These are phyloP conservation scores for Coix lacrymajobi DNA, from an alignment of 176 grass and related monocot genomes.

Conservation along the genomic window DNA sequence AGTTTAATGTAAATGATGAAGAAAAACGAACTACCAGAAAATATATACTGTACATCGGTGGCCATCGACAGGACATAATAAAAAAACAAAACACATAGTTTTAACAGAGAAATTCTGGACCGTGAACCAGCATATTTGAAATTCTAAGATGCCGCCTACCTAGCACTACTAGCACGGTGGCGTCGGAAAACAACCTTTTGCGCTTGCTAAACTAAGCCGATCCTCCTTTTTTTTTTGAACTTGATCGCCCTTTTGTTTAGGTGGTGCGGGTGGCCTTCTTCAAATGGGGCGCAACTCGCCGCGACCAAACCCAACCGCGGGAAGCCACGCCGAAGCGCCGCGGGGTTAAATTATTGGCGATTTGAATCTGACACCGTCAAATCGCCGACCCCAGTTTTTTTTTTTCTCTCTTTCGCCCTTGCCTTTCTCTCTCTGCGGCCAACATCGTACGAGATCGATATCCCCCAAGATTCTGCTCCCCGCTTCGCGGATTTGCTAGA, in stretches of 20 bases:
- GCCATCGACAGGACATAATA: too few relatives aligned
- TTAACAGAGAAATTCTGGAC: too few relatives aligned
- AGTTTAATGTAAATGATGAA: too few relatives aligned
- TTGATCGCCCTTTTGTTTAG: not conserved
- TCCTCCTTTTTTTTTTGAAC: too few relatives aligned
- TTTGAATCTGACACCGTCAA: constrained; percentile 34
- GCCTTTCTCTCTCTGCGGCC: not conserved
- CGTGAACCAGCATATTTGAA: not conserved
- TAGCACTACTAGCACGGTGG: not conserved
- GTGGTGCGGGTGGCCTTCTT: not conserved
- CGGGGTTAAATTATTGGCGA: constrained; percentile 18
- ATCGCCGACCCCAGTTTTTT: not conserved
- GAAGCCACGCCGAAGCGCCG: not conserved
- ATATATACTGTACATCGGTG: too few relatives aligned
- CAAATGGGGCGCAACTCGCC: constrained; percentile 7
- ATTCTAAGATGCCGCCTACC: not conserved
- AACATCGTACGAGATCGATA: constrained; percentile 54
- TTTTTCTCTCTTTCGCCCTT: not conserved
- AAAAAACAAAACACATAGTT: too few relatives aligned
- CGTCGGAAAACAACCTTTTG: not conserved
- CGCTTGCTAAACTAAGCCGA: not conserved
- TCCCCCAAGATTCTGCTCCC: constrained; percentile 43
- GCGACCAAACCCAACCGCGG: not conserved
- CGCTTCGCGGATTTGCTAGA: constrained; percentile 24
- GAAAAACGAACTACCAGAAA: too few relatives aligned